These are phyloP conservation scores for Cyclotella baltica DNA, from an alignment of 108 stramenopile genomes.

Conservation along the genomic window DNA sequence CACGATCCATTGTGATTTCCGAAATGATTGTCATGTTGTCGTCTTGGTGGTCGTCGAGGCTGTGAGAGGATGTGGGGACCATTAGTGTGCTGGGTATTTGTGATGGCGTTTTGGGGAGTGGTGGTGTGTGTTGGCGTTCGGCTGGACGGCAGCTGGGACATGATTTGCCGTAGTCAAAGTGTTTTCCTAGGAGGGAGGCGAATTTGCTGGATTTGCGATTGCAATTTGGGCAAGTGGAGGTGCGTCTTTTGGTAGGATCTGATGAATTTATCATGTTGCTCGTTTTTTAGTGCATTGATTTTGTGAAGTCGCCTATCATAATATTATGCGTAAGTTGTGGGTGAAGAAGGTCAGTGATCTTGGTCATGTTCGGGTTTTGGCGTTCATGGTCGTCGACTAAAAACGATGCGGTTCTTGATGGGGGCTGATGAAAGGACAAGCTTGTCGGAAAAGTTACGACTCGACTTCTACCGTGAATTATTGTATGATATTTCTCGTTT, in stretches of 20 bases:
- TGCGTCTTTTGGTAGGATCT: background rate
- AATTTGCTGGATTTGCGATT: slow-evolving; percentile 5
- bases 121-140: background rate
- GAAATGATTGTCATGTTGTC: slow-evolving; percentile 31
- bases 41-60: slow-evolving; percentile 9
- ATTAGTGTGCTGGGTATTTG: background rate
- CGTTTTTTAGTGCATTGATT: too few species aligned
- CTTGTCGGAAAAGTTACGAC: too few species aligned
- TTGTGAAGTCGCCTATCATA: too few species aligned
- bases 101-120: background rate
- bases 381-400: too few species aligned
- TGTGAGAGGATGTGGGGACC: background rate
- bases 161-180: background rate
- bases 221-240: background rate
- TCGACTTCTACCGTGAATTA: too few species aligned
- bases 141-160: background rate
- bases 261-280: too few species aligned
- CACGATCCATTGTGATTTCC: slow-evolving; percentile 35
- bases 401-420: too few species aligned
- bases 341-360: too few species aligned
- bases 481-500: too few species aligned
- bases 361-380: too few species aligned
- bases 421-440: too few species aligned
- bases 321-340: too few species aligned
- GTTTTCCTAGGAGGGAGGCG: background rate